Conservation (phyloP, 805 yeast genomes). For the Kodamaea fukazawae region DNA sequence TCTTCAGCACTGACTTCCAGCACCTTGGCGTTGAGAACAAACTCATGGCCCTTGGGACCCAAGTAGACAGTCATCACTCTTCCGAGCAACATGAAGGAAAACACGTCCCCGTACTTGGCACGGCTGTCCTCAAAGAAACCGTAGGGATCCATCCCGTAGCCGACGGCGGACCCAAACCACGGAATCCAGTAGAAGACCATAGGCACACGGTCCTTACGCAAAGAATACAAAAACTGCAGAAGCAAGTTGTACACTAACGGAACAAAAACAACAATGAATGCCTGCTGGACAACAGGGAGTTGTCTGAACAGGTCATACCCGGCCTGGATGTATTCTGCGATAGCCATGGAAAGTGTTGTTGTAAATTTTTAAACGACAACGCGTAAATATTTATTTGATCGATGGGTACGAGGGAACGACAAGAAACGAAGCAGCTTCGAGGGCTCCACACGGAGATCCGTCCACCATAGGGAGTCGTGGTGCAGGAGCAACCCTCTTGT, state of each 20-base stretch:
- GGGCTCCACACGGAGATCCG: too few relatives aligned
- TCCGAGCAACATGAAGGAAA: conserved; percentile 86
- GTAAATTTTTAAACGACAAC: background rate
- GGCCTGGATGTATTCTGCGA: conserved; percentile 17
- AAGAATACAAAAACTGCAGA: conserved; percentile 68
- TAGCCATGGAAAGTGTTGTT: conserved; percentile 22
- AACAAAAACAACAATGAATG: conserved; percentile 33
- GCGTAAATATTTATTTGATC: background rate
- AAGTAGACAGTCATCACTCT: conserved; percentile 91
- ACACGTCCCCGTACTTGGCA: conserved; percentile 85
- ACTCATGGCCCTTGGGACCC: conserved; percentile 98
- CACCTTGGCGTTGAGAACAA: conserved; percentile 85
- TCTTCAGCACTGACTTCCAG: conserved; percentile 94
- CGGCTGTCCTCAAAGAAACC: conserved; percentile 80
- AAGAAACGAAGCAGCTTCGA: too few relatives aligned
- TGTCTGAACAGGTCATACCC: conserved; percentile 19
- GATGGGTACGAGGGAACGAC: conserved; percentile 1
- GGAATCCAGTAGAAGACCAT: conserved; percentile 91
- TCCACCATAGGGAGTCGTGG: too few relatives aligned
- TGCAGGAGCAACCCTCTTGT: too few relatives aligned
- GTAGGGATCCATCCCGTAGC: conserved; percentile 92
- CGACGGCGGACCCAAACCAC: conserved; percentile 89
- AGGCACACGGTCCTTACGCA: conserved; percentile 82
- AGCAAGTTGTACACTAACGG: conserved; percentile 65
- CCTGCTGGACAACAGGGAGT: conserved; percentile 26